Conservation (phyloP, 352 stramenopile species). For the Pythium sukuiense region DNA sequence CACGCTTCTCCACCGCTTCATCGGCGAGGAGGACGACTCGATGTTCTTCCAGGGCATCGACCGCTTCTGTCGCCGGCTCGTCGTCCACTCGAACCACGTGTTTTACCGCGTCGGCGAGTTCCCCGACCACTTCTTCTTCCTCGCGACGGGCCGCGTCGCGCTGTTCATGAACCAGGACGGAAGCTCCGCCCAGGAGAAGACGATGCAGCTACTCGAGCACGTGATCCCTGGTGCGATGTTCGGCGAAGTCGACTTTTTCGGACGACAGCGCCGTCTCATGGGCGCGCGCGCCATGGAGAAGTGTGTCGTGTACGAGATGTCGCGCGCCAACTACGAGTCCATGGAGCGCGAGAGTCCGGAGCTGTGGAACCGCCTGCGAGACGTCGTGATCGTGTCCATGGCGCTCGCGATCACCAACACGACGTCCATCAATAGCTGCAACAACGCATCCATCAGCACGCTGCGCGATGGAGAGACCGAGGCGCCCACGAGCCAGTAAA, state of each 20-base stretch:
- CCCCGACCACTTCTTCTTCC: conserved; percentile 73
- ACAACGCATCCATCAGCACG: conserved; percentile 29
- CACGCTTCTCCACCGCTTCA: conserved; percentile 75
- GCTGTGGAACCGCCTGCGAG: conserved; percentile 74
- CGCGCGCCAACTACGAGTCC: conserved; percentile 56
- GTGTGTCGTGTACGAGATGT: conserved; percentile 75
- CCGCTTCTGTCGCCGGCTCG: conserved; percentile 57
- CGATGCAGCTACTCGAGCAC: conserved; percentile 59
- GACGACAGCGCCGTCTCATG: conserved; percentile 67
- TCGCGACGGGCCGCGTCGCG: conserved; percentile 65
- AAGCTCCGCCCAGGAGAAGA: conserved; percentile 44
- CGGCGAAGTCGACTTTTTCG: conserved; percentile 87
- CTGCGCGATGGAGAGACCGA: conserved; percentile 8
- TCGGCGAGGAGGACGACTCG: conserved; percentile 71
- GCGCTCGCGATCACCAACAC: conserved; percentile 74
- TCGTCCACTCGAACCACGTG: conserved; percentile 53
- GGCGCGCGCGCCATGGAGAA: conserved; percentile 44
- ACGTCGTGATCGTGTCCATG: conserved; percentile 85
- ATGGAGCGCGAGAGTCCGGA: conserved; percentile 55
- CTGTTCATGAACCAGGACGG: conserved; percentile 81
- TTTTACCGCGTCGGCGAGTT: conserved; percentile 75
- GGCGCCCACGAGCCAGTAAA: conserved; percentile 13
- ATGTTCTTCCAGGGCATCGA: conserved; percentile 66
- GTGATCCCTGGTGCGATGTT: conserved; percentile 83
- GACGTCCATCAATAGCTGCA: conserved; percentile 66